Conservation (phyloP, 2,329 filamentous ascomycete species). For the Diaporthe velutina region DNA sequence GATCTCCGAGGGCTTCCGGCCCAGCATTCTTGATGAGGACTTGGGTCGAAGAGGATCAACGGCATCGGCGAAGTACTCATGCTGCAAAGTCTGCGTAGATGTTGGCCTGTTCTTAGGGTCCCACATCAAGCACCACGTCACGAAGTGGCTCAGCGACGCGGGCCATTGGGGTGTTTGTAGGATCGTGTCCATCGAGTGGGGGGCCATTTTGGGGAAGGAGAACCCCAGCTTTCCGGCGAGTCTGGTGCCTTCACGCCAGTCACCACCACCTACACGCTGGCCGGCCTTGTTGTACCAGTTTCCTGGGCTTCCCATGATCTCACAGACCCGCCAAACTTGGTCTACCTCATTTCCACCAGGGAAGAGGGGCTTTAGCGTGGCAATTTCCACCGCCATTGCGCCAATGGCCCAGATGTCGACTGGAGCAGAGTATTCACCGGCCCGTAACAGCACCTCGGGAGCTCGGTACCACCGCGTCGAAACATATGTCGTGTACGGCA, state of each 20-base stretch:
- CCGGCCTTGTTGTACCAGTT: constrained; percentile 98
- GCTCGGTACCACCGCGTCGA: constrained; percentile 98
- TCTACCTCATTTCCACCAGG: constrained; percentile 98
- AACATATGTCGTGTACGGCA: constrained; percentile 98
- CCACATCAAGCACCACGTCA: constrained; percentile 99
- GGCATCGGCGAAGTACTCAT: constrained; percentile 95
- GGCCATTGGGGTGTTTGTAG: constrained; percentile 94
- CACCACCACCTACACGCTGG: constrained; percentile 88
- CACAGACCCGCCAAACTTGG: constrained; percentile 98
- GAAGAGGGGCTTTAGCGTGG: constrained; percentile 95
- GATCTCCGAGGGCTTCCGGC: constrained; percentile 90
- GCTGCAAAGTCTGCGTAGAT: constrained; percentile 91
- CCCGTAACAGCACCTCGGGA: constrained; percentile 91
- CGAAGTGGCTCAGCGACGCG: constrained; percentile 86
- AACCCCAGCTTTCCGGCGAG: constrained; percentile 97
- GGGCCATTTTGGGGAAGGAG: constrained; percentile 99
- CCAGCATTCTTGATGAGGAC: constrained; percentile 86
- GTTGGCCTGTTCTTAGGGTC: constrained; percentile 93
- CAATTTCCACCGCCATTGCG: constrained; percentile 98
- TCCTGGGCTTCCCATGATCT: constrained; percentile 99
- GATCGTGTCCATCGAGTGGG: constrained; percentile 95
- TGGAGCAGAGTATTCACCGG: constrained; percentile 96
- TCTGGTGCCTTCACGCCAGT: constrained; percentile 95
- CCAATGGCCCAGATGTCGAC: constrained; percentile 99
- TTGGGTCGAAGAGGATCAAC: constrained; percentile 93